phyloP scores from a whole-genome alignment of 2,329 filamentous ascomycete genomes.

The Aspergillus transmontanensis region DNA sequence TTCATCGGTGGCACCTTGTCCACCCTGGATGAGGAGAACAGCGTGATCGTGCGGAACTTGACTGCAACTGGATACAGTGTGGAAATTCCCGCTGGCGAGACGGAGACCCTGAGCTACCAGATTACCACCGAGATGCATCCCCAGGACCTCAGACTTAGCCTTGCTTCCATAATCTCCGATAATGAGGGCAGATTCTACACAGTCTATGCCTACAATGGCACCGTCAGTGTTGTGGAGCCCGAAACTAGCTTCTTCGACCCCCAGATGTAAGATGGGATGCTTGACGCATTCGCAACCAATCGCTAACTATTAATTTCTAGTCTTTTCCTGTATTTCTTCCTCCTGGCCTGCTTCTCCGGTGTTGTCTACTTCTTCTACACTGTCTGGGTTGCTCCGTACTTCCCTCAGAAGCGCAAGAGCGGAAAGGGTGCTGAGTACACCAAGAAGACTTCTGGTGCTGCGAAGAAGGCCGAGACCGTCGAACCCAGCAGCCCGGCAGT shows the following conservation, averaged over 20 bases:
- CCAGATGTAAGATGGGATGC: conserved; percentile 72
- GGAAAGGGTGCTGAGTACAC: conserved; percentile 52
- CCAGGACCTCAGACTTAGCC: conserved; percentile 78
- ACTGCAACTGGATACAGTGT: conserved; percentile 74
- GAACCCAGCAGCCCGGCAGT: conserved; percentile 72
- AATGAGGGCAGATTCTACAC: conserved; percentile 71
- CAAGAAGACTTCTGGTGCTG: conserved; percentile 61
- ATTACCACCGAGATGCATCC: conserved; percentile 92
- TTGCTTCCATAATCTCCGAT: conserved; percentile 74
- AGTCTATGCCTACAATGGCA: conserved; percentile 76
- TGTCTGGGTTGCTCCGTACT: conserved; percentile 94
- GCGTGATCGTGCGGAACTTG: conserved; percentile 77
- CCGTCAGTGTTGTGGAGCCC: conserved; percentile 84
- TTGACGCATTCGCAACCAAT: conserved; percentile 2
- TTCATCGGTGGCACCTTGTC: conserved; percentile 76
- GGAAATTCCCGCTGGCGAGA: conserved; percentile 73
- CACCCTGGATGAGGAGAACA: conserved; percentile 57
- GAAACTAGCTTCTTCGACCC: conserved; percentile 91
- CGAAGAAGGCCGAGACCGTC: conserved; percentile 68
- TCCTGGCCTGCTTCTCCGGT: conserved; percentile 74
- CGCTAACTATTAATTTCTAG: conserved; percentile 50
- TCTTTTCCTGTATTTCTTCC: conserved; percentile 96
- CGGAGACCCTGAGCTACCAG: conserved; percentile 75
- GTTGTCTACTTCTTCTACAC: conserved; percentile 96
- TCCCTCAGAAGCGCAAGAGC: conserved; percentile 74